Base-by-base conservation (phyloP, 108 stramenopile genomes). In the Nitzschia putrida region DNA sequence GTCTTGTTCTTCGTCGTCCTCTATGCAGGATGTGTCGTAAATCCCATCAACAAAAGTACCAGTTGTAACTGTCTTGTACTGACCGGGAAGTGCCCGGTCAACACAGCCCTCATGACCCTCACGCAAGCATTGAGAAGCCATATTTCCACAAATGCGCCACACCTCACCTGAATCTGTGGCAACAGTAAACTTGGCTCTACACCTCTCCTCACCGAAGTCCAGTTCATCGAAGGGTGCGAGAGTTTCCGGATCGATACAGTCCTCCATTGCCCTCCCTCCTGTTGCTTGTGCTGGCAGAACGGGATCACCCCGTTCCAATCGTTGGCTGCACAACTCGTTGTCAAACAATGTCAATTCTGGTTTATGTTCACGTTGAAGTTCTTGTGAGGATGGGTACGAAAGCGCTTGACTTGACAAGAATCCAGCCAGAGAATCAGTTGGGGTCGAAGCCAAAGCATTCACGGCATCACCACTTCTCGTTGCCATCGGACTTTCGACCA, bases 241-340 rank as follows among this genome's bases (percentile, higher is more conserved):
- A 10, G 86, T 83, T 21, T 79, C 74, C 40, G 88, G 83, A 58
- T 89, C 81, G 54, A 88, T 85, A 18, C 49, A 67, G n/a, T 82
- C 83, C 18, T 84, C 78, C 12, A 72, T 64, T 12, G 70, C 56
- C 23, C 71, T 53, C 11, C 42, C 14, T 2, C 44, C 61, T n/a
- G 61, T 22, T 23, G 61, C 14, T 5, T 37, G 18, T 13, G 52
- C 57, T 51, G 64, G 70, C 6, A 73, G 25, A n/a, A 89, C 55
- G 0, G 72, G 57, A 24, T 85, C 83, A 20, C 86, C 84, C 8
- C 72, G 77, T 8, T 91, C 90, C 14, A 91, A 75, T n/a, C 75
- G 53, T 24, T 87, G 84, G 24, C 86, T 87, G 34, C 80, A 79
- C 26, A 45, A 51, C 13, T 25, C 69, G 0, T 54, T 23, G 39